Base-by-base conservation (phyloP, 116 monocot genomes). In the Posidonia oceanica region DNA sequence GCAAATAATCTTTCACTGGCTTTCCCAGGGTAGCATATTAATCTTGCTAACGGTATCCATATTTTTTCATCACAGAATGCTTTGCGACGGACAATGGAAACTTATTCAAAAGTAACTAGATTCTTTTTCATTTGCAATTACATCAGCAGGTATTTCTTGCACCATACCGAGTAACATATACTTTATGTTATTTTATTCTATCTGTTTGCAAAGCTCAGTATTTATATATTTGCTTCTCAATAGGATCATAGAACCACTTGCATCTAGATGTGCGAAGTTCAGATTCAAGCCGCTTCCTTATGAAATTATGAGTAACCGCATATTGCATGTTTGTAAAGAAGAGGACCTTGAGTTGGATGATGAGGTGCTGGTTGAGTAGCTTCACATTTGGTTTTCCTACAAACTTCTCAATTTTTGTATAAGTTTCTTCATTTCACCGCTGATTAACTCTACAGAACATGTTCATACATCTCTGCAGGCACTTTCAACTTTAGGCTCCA, bases 71-170 rank as follows among this genome's bases (percentile, higher is more conserved):
- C 21, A 64, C 91, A 98, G 97, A 98, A 98, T 86, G 97, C 97
- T 0, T 76, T 98, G 75, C 87, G 93, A 52, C 87, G 93, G 39
- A 98, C 97, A 10, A 93, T 98, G 97, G 93, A 98, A 71, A 98
- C 93, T 63, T 87, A 92, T 63, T 98, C 93, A 6, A 98, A 90
- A 84, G 89, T 93, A 36, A 98, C 93, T 66, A 82, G 97, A 36
- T 98, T 98, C 81, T 81, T 93, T 76, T 98, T 98, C 63, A 98
- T 98, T 66, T 98, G 97, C 56, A 98, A 98, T 69, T 98, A 97
- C 71, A 98, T 98, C 68, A 98, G 93, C 85, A 89, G 97, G 93
- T 98, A 78, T 66, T 68, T 36, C 20, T 23, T 58, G 7, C 5
- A 48, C 48, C 13, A 54, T 53, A 15, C n/a, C 4, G 58, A 2